Conservation (phyloP, 495 filamentous ascomycete species). For the Penicillium robsamsonii region DNA sequence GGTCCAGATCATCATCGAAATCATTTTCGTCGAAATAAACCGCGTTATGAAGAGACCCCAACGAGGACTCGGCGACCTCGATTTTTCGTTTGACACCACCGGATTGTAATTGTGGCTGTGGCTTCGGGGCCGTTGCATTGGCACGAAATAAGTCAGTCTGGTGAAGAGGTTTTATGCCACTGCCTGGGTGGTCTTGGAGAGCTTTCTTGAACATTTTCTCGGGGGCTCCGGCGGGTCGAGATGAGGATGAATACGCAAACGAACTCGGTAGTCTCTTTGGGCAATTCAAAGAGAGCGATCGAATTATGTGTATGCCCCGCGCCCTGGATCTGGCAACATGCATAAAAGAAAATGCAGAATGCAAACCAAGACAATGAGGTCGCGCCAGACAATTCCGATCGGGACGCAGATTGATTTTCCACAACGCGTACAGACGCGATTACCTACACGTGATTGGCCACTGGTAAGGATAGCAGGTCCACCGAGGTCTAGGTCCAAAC, state of each 20-base stretch:
- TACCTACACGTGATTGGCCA: constrained; percentile 34
- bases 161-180: constrained; percentile 33
- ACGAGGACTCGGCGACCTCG: constrained; percentile 36
- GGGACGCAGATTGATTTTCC: constrained; percentile 7
- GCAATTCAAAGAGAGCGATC: constrained; percentile 26
- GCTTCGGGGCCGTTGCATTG: constrained; percentile 25
- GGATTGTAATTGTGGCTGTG: constrained; percentile 30
- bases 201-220: constrained; percentile 47
- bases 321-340: constrained; percentile 24
- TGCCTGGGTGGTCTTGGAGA: constrained; percentile 39
- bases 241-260: constrained; percentile 29
- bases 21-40: constrained; percentile 57
- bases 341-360: constrained; percentile 31
- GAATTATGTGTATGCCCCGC: constrained; percentile 20
- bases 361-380: constrained; percentile 1
- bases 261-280: constrained; percentile 20
- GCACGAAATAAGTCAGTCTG: constrained; percentile 32
- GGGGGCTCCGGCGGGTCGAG: constrained; percentile 16
- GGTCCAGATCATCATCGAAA: constrained; percentile 52
- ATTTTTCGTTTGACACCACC: constrained; percentile 45
- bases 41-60: constrained; percentile 44
- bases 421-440: constrained; percentile 20
- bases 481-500: not conserved
- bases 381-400: not conserved
- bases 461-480: constrained; percentile 21